Evolutionary conservation across 306 rosid genomes (phyloP).

Genomic region (Argentina anserina): DNA sequence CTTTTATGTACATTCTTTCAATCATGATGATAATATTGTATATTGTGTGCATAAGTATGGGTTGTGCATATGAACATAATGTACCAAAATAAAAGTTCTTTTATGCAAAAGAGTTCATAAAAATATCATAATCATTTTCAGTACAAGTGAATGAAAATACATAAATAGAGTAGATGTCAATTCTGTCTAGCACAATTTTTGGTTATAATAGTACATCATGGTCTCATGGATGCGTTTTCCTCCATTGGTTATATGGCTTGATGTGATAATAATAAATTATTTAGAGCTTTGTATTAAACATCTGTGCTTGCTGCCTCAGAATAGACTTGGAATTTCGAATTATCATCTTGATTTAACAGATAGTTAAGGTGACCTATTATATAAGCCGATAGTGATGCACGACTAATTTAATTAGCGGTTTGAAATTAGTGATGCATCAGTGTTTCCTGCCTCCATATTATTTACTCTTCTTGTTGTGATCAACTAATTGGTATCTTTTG

Average conservation of each 20-base stretch:
- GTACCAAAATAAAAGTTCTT: too few species aligned
- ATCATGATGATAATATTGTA: not conserved
- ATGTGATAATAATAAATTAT: not conserved
- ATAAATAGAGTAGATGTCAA: too few species aligned
- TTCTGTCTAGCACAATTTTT: too few species aligned
- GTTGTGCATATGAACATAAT: too few species aligned
- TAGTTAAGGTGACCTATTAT: not conserved
- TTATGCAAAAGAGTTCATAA: too few species aligned
- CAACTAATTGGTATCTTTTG: not conserved
- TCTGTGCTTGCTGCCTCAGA: not conserved
- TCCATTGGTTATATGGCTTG: not conserved
- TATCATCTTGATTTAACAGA: not conserved
- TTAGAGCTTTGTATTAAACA: not conserved
- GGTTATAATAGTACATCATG: too few species aligned
- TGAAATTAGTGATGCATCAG: not conserved
- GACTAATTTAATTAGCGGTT: not conserved
- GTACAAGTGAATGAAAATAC: too few species aligned
- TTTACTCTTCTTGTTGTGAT: not conserved
- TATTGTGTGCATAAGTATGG: slow-evolving; percentile 2
- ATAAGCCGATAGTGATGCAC: not conserved
- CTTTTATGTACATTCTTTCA: not conserved
- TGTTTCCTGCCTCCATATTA: not conserved
- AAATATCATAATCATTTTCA: too few species aligned
- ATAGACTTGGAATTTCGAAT: not conserved
- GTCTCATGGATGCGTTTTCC: not conserved